These are phyloP conservation scores for Xerocomus spinulosus DNA, from an alignment of 768 basidiomycete genomes.

Conservation along the genomic window DNA sequence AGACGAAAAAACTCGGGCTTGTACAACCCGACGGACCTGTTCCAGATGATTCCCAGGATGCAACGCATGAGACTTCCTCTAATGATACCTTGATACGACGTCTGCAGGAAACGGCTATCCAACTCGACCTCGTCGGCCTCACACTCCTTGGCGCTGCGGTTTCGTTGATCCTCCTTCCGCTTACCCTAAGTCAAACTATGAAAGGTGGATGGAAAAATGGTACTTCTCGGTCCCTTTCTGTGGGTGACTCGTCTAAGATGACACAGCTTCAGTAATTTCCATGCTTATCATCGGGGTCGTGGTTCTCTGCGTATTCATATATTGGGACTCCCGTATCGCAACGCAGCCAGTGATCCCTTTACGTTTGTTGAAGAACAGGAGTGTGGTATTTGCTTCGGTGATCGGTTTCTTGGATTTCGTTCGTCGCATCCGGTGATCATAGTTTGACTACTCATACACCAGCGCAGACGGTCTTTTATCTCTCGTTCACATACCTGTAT, in stretches of 20 bases:
- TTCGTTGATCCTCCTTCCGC: conserved; percentile 50
- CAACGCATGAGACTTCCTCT: background rate
- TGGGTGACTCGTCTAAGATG: conserved; percentile 2
- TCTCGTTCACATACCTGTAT: conserved; percentile 71
- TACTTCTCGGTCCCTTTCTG: conserved; percentile 11
- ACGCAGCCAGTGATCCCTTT: conserved; percentile 56
- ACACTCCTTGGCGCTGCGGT: conserved; percentile 45
- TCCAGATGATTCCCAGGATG: background rate
- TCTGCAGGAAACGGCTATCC: conserved; percentile 21
- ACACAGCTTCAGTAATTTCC: conserved; percentile 45
- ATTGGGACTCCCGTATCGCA: conserved; percentile 51
- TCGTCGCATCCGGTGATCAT: background rate
- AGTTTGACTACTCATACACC: conserved; percentile 1
- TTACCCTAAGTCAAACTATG: conserved; percentile 44
- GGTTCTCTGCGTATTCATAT: conserved; percentile 38
- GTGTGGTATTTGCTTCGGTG: conserved; percentile 51
- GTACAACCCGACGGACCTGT: conserved; percentile 9
- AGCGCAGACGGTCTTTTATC: conserved; percentile 53
- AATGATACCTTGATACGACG: conserved; percentile 1
- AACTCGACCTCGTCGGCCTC: conserved; percentile 51
- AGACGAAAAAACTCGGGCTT: conserved; percentile 38
- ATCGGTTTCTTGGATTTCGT: conserved; percentile 68
- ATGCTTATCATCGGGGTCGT: conserved; percentile 47
- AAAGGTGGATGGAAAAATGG: conserved; percentile 44
- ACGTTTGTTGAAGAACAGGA: conserved; percentile 55